A percentile compares a stretch with the other conserved stretches of the same genome.
These are phyloP conservation scores for Acanthochlamys bracteata DNA, from an alignment of 106 monocot species.

Conservation along the genomic window DNA sequence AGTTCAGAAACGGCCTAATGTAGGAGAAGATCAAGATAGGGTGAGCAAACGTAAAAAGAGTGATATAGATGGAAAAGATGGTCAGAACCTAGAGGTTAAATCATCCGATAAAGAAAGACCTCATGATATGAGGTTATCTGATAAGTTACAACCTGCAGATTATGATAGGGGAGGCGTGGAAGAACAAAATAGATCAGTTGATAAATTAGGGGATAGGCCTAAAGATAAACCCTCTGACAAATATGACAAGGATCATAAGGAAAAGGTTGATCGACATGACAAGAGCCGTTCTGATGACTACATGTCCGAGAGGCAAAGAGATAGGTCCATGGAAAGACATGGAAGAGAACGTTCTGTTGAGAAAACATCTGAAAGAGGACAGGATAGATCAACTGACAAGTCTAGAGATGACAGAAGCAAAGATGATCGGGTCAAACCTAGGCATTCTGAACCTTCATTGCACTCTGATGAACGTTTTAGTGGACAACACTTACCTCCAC, in stretches of 20 bases:
- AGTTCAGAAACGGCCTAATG: constrained; percentile 45
- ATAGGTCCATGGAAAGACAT: constrained; percentile 68
- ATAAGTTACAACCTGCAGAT: constrained; percentile 37
- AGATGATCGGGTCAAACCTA: constrained; percentile 58
- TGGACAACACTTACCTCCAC: constrained; percentile 82
- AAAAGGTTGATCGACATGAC: constrained; percentile 59
- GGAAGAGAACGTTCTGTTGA: constrained; percentile 68
- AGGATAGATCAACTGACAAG: constrained; percentile 49
- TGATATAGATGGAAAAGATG: constrained; percentile 51
- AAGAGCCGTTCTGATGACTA: constrained; percentile 46
- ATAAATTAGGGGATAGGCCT: constrained; percentile 39
- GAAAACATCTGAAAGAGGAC: constrained; percentile 53
- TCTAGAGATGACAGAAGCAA: constrained; percentile 53
- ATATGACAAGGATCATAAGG: constrained; percentile 62
- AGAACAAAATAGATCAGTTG: constrained; percentile 37
- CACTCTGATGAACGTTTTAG: constrained; percentile 61
- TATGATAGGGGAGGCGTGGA: constrained; percentile 42
- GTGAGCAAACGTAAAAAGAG: constrained; percentile 66
- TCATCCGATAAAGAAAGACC: constrained; percentile 23
- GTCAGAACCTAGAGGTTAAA: constrained; percentile 13
- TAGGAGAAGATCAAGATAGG: constrained; percentile 72
- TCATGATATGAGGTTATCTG: constrained; percentile 17
- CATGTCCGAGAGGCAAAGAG: constrained; percentile 49
- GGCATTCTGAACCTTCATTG: constrained; percentile 35
- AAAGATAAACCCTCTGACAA: constrained; percentile 59